These are phyloP conservation scores for Rusavskia elegans DNA, from an alignment of 495 filamentous ascomycete species.

Conservation along the genomic window DNA sequence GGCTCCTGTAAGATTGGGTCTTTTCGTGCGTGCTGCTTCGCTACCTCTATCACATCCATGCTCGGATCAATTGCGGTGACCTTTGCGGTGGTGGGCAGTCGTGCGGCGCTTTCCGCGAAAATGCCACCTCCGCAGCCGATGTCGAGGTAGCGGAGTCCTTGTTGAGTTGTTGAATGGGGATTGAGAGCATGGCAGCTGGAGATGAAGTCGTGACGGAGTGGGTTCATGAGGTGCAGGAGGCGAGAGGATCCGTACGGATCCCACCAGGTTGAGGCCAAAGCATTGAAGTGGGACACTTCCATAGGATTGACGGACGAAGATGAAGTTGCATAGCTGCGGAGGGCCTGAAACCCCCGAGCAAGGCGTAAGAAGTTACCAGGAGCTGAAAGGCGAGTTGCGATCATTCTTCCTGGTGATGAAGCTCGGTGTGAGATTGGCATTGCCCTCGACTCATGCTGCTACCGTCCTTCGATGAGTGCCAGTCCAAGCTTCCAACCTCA, in stretches of 20 bases:
- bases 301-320: slow-evolving; percentile 58
- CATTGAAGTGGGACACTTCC: slow-evolving; percentile 88
- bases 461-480: too few species aligned
- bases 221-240: slow-evolving; percentile 95
- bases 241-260: slow-evolving; percentile 86
- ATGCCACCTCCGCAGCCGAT: slow-evolving; percentile 95
- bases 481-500: too few species aligned
- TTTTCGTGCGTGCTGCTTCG: slow-evolving; percentile 50
- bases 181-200: slow-evolving; percentile 41
- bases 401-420: too few species aligned
- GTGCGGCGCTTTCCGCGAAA: slow-evolving; percentile 81
- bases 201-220: slow-evolving; percentile 88
- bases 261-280: slow-evolving; percentile 92
- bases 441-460: too few species aligned
- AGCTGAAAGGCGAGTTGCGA: neutral
- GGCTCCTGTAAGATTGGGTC: slow-evolving; percentile 43
- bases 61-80: slow-evolving; percentile 82
- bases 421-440: too few species aligned
- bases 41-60: slow-evolving; percentile 60
- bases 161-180: slow-evolving; percentile 1
- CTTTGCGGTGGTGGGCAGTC: slow-evolving; percentile 42
- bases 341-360: neutral
- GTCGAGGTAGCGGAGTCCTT: slow-evolving; percentile 57
- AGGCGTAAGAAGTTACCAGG: neutral
- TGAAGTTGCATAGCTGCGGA: slow-evolving; percentile 18